These are phyloP conservation scores for Solanum hybrid DNA, from an alignment of 305 asterid species.

Conservation along the genomic window DNA sequence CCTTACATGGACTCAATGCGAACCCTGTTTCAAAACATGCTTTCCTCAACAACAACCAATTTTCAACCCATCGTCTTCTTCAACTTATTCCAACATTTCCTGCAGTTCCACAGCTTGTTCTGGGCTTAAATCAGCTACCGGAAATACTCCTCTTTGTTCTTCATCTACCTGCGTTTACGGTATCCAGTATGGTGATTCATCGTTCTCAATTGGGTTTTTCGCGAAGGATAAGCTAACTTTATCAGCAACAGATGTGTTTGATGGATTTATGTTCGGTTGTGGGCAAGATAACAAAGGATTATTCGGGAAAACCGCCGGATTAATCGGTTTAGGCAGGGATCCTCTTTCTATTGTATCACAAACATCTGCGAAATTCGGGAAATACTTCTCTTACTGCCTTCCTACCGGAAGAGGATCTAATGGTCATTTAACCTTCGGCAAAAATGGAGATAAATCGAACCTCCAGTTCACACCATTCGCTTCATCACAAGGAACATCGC, in stretches of 20 bases:
- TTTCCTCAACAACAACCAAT: constrained; percentile 54
- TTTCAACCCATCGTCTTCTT: constrained; percentile 46
- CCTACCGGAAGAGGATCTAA: constrained; percentile 42
- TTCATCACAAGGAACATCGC: constrained; percentile 17
- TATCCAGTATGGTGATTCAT: constrained; percentile 46
- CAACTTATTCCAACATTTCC: constrained; percentile 43
- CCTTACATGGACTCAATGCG: constrained; percentile 77
- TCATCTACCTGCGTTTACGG: constrained; percentile 37
- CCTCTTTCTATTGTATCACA: constrained; percentile 49
- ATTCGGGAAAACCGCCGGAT: constrained; percentile 56
- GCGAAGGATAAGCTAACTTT: constrained; percentile 40
- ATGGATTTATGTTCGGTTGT: constrained; percentile 56
- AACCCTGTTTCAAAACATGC: constrained; percentile 44
- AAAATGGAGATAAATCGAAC: not conserved
- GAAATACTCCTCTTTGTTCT: constrained; percentile 27
- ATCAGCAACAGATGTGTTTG: constrained; percentile 27
- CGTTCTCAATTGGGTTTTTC: constrained; percentile 45
- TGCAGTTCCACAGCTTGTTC: constrained; percentile 40
- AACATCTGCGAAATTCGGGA: constrained; percentile 39
- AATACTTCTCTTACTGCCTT: constrained; percentile 76
- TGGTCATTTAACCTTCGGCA: constrained; percentile 64
- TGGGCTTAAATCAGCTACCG: constrained; percentile 31
- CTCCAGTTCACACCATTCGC: constrained; percentile 47
- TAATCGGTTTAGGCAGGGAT: constrained; percentile 61
- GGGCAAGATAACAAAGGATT: constrained; percentile 58